Percentiles rank a stretch among this genome's conserved stretches.
Evolutionary conservation across 345 rosid genomes (phyloP).

Genomic region (Corymbia maculata): DNA sequence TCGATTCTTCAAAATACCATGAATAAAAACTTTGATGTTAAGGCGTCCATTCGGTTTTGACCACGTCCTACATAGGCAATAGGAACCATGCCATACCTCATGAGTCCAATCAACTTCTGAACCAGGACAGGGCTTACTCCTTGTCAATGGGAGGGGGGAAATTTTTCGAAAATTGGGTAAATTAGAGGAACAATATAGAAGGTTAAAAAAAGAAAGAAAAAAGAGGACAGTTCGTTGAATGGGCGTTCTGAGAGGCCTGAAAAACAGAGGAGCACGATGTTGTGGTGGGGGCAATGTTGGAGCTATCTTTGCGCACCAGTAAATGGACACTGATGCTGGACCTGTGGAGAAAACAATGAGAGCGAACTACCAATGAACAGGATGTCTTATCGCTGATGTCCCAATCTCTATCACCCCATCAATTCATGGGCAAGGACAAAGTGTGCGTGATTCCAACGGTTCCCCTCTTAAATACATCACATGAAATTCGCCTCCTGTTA

Average conservation of each 20-base stretch:
- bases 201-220: not conserved
- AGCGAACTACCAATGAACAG: not conserved
- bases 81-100: not conserved
- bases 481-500: not conserved
- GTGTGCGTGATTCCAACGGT: conserved; percentile 1
- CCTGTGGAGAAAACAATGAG: not conserved
- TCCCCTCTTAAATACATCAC: not conserved
- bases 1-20: not conserved
- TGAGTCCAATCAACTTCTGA: not conserved
- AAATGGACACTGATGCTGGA: not conserved
- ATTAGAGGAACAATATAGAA: not conserved
- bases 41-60: not conserved
- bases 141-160: not conserved
- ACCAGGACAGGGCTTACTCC: not conserved
- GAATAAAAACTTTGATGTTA: not conserved
- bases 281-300: not conserved
- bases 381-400: not conserved
- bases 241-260: not conserved
- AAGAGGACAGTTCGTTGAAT: not conserved
- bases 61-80: not conserved
- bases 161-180: not conserved
- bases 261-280: not conserved
- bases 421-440: not conserved
- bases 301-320: not conserved
- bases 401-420: not conserved